Conservation (phyloP, 176 grass and related monocot genomes). For the Poa annua region DNA sequence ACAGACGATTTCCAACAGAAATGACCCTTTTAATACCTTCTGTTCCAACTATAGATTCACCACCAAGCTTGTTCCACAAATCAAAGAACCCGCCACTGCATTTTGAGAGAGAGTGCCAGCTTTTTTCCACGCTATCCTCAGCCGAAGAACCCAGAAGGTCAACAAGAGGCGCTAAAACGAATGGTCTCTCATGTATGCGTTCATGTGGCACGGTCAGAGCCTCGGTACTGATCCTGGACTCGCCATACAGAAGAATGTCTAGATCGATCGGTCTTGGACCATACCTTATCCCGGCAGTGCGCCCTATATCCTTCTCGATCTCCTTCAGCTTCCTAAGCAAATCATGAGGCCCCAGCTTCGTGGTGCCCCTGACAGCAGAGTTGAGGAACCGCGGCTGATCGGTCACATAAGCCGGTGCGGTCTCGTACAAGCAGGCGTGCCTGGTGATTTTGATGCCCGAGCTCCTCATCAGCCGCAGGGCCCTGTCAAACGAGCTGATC, state of each 20-base stretch:
- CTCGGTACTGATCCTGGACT: slow-evolving; percentile 52
- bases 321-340: slow-evolving; percentile 71
- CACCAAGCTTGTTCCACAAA: slow-evolving; percentile 74
- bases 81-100: slow-evolving; percentile 63
- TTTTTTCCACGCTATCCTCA: slow-evolving; percentile 54
- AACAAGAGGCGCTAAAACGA: slow-evolving; percentile 88
- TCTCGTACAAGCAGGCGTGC: slow-evolving; percentile 83
- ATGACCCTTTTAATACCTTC: slow-evolving; percentile 78
- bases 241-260: slow-evolving; percentile 87
- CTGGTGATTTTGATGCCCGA: slow-evolving; percentile 70
- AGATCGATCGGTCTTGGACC: slow-evolving; percentile 88
- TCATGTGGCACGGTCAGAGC: slow-evolving; percentile 74
- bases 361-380: slow-evolving; percentile 78
- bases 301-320: slow-evolving; percentile 78
- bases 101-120: slow-evolving; percentile 73
- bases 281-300: slow-evolving; percentile 65
- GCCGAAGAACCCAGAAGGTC: slow-evolving; percentile 66
- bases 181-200: slow-evolving; percentile 82
- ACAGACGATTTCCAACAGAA: slow-evolving; percentile 48
- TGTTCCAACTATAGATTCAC: slow-evolving; percentile 74
- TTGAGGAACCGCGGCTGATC: slow-evolving; percentile 82
- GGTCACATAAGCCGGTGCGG: slow-evolving; percentile 83
- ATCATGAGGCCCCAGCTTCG: slow-evolving; percentile 73
- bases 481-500: slow-evolving; percentile 63
- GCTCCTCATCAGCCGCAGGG: slow-evolving; percentile 67